Base-by-base conservation (phyloP, 345 rosid species). In the Sapria himalayana region DNA sequence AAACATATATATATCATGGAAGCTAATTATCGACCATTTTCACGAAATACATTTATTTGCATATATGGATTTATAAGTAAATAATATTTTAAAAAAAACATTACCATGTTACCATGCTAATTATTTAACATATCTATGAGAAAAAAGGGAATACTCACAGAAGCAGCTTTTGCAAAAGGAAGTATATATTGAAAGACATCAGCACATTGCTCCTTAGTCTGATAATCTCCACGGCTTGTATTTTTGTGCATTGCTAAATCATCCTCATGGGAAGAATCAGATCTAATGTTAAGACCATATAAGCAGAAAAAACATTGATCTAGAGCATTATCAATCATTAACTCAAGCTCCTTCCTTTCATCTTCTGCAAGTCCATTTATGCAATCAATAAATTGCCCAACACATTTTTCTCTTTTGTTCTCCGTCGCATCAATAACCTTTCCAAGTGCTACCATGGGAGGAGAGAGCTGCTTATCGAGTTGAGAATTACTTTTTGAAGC, bases 291-390 rank as follows among this genome's bases (percentile, higher is more conserved):
- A 49, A 89, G 79, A 62, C 98, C 95, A 57, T 89, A 89, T 45
- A 89, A 62, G 62, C 98, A 89, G 70, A 79, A 89, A 60, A 89
- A 79, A 51, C 98, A 82, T 57, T 79, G 98, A 62, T 79, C 98
- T 61, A 89, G 64, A 46, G 93, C 81, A 55, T 71, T 77, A 51
- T 82, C 92, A 57, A 74, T 71, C 49, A 67, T 67, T 55, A 51
- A 55, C 67, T 89, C 98, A 58, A 82, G 78, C 50, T 89, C 86
- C 66, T 89, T 86, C 48, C 69, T 64, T 62, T 89, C 98, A 53
- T 74, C 71, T 54, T 79, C 86, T 3, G 66, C 39, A 45, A 71
- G 66, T 45, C 64, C 85, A 67, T 60, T 47, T 25, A 27, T 40
- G 58, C 46, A 34, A 48, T 66, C 75, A 16, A 23, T 22, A 40